Evolutionary conservation across 148 eudicot genomes (phyloP), one percentile per base, ranked within the genome.

Genomic region (Chenopodium suecicum): DNA sequence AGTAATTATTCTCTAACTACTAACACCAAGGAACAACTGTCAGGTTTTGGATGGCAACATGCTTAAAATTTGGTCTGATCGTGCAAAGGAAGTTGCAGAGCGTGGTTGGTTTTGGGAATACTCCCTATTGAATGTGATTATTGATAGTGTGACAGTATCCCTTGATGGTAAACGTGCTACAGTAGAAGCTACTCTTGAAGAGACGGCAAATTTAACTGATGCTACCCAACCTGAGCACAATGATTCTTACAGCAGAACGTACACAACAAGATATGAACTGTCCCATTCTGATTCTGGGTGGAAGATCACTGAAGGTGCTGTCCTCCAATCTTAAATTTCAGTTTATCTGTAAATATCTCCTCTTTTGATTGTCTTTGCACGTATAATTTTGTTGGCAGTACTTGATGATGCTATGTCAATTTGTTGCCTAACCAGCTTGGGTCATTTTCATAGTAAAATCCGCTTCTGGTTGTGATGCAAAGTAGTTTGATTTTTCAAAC

Each of bases 221-320:
- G 79, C 85, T 70, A 82, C 82, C 23, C 89, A 92, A 69, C 94
- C 97, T 3, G 95, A 94, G 85, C 83, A 90, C 73, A 86, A 91
- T 67, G 98, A 92, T 86, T 92, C 99, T 5, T 91, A 92, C 82
- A 85, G 80, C 81, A 81, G 91, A 80, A 88, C 91, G 16, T 97
- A 97, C 84, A 94, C 99, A 7, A 92, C 95, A 11, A 88, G 99
- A 87, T 96, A 96, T 81, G 97, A 96, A 88, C 86, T 96, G 94
- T 85, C 87, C 14, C 83, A 56, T 75, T 86, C 82, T 9, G 75
- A 70, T 4, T 85, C 95, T 14, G 97, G 92, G 54, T 97, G 99
- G 99, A 97, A 92, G 90, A 97, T 97, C 78, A 88, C 87, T 2
- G 95, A 93, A 85, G 99, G 99, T 60, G 97, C 95, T 78, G 99